Evolutionary conservation across 257 asterid genomes (phyloP).

Genomic region (Solanum verrucosum): DNA sequence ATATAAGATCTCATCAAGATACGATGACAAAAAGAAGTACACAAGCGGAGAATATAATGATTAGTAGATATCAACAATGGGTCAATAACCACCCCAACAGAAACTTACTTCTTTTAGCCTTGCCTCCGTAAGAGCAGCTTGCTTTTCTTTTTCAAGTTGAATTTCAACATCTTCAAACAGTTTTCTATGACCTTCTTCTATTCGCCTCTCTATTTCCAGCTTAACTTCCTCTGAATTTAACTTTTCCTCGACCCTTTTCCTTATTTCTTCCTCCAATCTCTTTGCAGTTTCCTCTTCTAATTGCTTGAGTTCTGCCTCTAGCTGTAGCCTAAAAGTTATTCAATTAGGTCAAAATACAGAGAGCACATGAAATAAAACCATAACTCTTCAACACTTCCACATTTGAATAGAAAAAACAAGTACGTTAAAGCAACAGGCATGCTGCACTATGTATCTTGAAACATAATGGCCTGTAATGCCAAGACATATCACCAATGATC

Average conservation of each 20-base stretch:
- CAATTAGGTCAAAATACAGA: not conserved
- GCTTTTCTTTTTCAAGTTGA: slow-evolving; percentile 75
- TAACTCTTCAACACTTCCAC: not conserved
- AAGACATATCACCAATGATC: not conserved
- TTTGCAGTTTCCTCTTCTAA: slow-evolving; percentile 89
- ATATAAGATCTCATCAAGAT: not conserved
- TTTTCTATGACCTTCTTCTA: slow-evolving; percentile 60
- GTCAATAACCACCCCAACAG: not conserved
- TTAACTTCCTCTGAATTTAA: slow-evolving; percentile 63
- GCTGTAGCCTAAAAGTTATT: slow-evolving; percentile 44
- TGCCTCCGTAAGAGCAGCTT: slow-evolving; percentile 76
- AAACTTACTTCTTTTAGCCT: slow-evolving; percentile 77
- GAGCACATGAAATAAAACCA: slow-evolving; percentile 1
- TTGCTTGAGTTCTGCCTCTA: slow-evolving; percentile 70
- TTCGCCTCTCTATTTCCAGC: slow-evolving; percentile 53
- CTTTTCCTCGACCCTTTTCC: slow-evolving; percentile 70
- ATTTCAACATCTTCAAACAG: slow-evolving; percentile 59
- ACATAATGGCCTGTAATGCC: not conserved
- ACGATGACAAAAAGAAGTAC: not conserved
- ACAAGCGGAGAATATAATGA: not conserved
- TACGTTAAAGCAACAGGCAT: not conserved
- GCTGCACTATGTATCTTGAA: not conserved
- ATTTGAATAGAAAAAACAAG: not conserved
- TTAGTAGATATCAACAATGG: not conserved
- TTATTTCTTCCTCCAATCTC: slow-evolving; percentile 83